Conservation (phyloP, 768 basidiomycete genomes). For the Serendipita vermifera region DNA sequence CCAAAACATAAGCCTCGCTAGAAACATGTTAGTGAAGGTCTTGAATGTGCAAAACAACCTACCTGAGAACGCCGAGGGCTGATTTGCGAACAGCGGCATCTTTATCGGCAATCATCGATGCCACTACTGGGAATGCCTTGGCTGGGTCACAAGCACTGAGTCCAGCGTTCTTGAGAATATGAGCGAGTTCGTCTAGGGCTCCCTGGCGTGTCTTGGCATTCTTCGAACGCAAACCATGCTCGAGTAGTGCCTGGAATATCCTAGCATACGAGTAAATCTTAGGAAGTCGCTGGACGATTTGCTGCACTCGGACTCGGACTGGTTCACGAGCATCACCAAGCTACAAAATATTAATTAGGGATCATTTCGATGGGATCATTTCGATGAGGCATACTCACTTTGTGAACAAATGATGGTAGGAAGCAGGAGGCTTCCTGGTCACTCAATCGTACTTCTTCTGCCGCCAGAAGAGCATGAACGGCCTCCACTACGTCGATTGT, state of each 20-base stretch:
- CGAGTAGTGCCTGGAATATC: constrained; percentile 74
- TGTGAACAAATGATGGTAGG: constrained; percentile 77
- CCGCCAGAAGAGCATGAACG: constrained; percentile 61
- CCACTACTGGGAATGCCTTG: constrained; percentile 68
- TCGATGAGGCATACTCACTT: constrained; percentile 44
- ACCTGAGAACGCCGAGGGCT: constrained; percentile 72
- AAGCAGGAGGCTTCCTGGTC: constrained; percentile 83
- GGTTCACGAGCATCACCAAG: constrained; percentile 86
- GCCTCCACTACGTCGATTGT: constrained; percentile 80
- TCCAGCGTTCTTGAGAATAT: constrained; percentile 68
- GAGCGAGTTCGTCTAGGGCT: constrained; percentile 66
- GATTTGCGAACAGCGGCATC: constrained; percentile 83
- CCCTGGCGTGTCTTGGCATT: constrained; percentile 87
- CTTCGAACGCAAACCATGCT: constrained; percentile 80
- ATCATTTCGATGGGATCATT: not conserved
- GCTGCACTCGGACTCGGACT: constrained; percentile 64
- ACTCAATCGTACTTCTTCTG: constrained; percentile 59
- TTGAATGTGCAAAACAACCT: constrained; percentile 18
- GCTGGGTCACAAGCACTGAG: constrained; percentile 66
- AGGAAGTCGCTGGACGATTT: constrained; percentile 71
- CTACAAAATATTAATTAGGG: constrained; percentile 28
- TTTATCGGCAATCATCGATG: constrained; percentile 73
- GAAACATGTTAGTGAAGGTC: constrained; percentile 9
- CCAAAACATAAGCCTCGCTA: constrained; percentile 69
- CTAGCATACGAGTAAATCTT: constrained; percentile 90